Base-by-base conservation (phyloP, 2,329 filamentous ascomycete genomes). In the Aaosphaeria pasadenensis region DNA sequence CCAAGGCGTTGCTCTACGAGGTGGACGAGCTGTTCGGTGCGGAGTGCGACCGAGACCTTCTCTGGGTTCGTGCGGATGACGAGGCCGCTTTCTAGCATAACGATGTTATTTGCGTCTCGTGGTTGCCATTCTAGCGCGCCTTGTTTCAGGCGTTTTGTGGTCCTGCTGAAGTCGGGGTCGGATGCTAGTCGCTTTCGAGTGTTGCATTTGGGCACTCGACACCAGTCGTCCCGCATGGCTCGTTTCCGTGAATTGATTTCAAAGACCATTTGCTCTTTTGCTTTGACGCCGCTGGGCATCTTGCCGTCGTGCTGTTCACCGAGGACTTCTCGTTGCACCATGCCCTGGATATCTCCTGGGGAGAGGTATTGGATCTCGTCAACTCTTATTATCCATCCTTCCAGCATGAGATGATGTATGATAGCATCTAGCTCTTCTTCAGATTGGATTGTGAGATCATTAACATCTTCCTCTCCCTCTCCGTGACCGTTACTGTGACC, bases 1-100 rank as follows among this genome's bases (percentile, higher is more conserved):
- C 91, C 88, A 17, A 94, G 79, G 31, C 81, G 77, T 45, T 87
- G 82, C 44, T 84, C 79, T 1, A 85, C 89, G 48, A 91, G 81
- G n/a, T 84, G 78, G 45, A 86, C 83, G 3, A 97, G 83, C 17
- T 84, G 83, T 54, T 86, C 81, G 59, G 90, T 96, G 48, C 92
- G 88, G 53, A 96, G 77, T 43, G 88, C 85, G 7, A 96, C 88
- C 5, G 86, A 77, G 50, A 90, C 89, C 68, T 92, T 95, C 47
- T 91, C 87, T 61, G 89, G 86, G 64, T 96, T 96, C 46, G 96
- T 77, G 30, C 86, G 83, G 43, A 97, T 76, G 33, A 91, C 79
- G 54, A 91, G 76, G 49, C 87, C 6, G 5, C 28, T 39, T 30
- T 47, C 31, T n/a, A 47, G 39, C 24, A 42, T 7, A n/a, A 38